Evolutionary conservation across 108 stramenopile species (phyloP).

Genomic region (Hondaea fermentalgiana): DNA sequence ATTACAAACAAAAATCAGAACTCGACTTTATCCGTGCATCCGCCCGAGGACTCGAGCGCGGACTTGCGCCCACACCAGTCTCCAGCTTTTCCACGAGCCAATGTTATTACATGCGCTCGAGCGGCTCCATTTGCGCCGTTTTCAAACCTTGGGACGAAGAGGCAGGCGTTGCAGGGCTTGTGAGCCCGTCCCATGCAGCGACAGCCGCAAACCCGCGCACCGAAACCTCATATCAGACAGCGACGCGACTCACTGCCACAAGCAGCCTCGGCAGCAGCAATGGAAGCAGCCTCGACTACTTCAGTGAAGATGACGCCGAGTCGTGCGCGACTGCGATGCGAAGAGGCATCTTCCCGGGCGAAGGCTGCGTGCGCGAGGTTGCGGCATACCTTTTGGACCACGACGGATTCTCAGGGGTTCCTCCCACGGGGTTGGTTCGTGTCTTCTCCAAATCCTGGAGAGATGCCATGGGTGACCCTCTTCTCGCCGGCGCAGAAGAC

Average conservation of each 20-base stretch:
- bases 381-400: conserved; percentile 89
- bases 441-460: conserved; percentile 45
- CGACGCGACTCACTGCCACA: neutral
- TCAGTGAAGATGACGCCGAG: neutral
- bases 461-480: neutral
- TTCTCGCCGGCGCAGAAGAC: neutral
- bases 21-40: neutral
- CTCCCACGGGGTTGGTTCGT: conserved; percentile 87
- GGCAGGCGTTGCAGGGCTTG: neutral
- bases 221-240: neutral
- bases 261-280: neutral
- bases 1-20: neutral
- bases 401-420: conserved; percentile 69
- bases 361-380: conserved; percentile 84
- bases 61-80: neutral
- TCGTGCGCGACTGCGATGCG: neutral
- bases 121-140: neutral
- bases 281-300: neutral
- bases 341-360: conserved; percentile 74
- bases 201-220: neutral
- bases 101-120: conserved; percentile 7
- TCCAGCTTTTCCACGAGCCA: neutral
- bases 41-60: neutral
- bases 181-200: neutral
- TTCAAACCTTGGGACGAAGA: conserved; percentile 10